Evolutionary conservation across 169 alveolate species (phyloP).

Genomic region (Ichthyophthirius multifiliis): DNA sequence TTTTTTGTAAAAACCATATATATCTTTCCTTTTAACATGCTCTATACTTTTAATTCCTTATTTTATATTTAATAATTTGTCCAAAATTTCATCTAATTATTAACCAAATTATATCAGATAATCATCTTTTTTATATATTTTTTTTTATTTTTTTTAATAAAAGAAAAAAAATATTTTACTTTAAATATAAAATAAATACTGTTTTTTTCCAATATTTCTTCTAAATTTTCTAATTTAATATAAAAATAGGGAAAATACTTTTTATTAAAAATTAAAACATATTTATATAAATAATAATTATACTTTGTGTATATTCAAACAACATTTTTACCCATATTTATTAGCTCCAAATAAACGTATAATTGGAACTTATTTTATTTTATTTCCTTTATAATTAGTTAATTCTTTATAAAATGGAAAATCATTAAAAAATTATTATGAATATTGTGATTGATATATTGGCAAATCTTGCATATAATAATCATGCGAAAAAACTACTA

Average conservation of each 20-base stretch:
- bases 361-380: neutral
- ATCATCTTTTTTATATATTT: too few relatives aligned
- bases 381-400: neutral
- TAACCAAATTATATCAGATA: too few relatives aligned
- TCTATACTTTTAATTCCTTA: too few relatives aligned
- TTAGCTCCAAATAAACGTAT: neutral
- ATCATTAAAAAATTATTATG: neutral
- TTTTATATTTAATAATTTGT: too few relatives aligned
- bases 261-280: neutral
- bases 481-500: neutral
- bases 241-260: conserved; percentile 2
- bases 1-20: too few relatives aligned
- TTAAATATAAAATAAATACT: neutral
- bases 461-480: neutral
- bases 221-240: neutral
- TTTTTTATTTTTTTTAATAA: too few relatives aligned
- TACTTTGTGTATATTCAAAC: neutral
- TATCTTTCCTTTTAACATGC: too few relatives aligned
- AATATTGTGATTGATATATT: neutral
- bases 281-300: neutral
- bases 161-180: too few relatives aligned
- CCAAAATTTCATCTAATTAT: too few relatives aligned
- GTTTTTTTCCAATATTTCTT: neutral
- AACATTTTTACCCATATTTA: conserved; percentile 7
- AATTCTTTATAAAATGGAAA: neutral